Evolutionary conservation across 2,329 filamentous ascomycete species (phyloP).

Genomic region (Aschersonia sp.): DNA sequence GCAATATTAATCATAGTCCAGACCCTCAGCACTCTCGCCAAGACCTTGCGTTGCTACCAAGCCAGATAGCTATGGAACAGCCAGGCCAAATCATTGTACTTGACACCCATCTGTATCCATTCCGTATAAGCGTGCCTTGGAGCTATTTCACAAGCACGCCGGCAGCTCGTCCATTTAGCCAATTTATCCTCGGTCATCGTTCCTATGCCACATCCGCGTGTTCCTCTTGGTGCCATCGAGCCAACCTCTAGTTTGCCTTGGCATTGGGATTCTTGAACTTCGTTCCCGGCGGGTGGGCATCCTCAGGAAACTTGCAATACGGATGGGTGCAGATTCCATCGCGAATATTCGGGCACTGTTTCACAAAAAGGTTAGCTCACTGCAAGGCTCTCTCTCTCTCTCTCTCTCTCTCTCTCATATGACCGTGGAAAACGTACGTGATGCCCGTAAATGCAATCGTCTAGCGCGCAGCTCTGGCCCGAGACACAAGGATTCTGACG

Average conservation of each 20-base stretch:
- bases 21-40: no score
- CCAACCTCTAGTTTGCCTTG: slow-evolving; percentile 13
- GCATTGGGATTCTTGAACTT: slow-evolving; percentile 27
- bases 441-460: slow-evolving; percentile 49
- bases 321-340: slow-evolving; percentile 37
- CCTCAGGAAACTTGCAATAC: slow-evolving; percentile 38
- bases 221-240: no score
- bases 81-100: no score
- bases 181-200: no score
- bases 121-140: no score
- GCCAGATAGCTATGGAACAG: no score
- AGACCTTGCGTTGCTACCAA: no score
- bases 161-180: no score
- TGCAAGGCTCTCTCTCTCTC: background rate
- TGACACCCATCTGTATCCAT: no score
- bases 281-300: slow-evolving; percentile 43
- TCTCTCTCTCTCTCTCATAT: background rate
- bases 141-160: no score
- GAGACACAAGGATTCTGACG: slow-evolving; percentile 42
- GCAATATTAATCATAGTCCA: no score
- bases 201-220: no score
- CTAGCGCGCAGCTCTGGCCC: slow-evolving; percentile 41
- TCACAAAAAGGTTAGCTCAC: background rate
- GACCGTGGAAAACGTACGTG: slow-evolving; percentile 29
- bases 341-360: slow-evolving; percentile 37